Conservation (phyloP, 2,329 filamentous ascomycete species). For the Chrysoporthe deuterocubensis region DNA sequence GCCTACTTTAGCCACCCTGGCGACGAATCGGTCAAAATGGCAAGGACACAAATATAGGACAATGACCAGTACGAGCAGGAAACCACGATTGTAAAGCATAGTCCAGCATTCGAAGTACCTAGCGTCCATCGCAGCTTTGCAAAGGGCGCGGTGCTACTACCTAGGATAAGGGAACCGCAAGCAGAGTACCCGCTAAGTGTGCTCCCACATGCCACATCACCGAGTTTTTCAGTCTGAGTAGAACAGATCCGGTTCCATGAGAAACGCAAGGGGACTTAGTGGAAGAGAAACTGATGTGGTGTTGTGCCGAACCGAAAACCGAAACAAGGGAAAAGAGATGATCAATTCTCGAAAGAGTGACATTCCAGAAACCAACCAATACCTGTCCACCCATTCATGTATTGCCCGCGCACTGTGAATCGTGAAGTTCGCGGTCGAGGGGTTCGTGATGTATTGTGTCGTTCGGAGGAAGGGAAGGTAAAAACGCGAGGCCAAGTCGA, state of each 20-base stretch:
- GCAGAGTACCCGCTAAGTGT: not conserved
- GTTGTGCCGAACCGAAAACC: slow-evolving; percentile 5
- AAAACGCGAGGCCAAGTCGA: slow-evolving; percentile 5
- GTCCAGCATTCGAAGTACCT: slow-evolving; percentile 14
- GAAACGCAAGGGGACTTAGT: not conserved
- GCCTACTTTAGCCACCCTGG: not conserved
- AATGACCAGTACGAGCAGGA: not conserved
- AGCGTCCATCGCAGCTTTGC: slow-evolving; percentile 12
- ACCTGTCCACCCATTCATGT: slow-evolving; percentile 3
- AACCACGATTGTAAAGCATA: slow-evolving; percentile 11
- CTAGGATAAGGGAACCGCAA: slow-evolving; percentile 6
- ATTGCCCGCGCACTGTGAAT: slow-evolving; percentile 13
- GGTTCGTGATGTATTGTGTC: slow-evolving; percentile 17
- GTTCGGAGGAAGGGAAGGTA: slow-evolving; percentile 12
- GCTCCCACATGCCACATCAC: not conserved
- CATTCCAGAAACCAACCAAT: slow-evolving; percentile 17
- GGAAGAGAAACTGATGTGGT: not conserved
- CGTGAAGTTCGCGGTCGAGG: slow-evolving; percentile 10
- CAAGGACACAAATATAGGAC: not conserved
- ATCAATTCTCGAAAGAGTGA: slow-evolving; percentile 11
- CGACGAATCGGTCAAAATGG: not conserved
- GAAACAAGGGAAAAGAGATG: not conserved
- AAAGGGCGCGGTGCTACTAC: not conserved
- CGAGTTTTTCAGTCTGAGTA: not conserved
- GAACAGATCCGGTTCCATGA: not conserved